A percentile compares a stretch with the other conserved stretches of the same genome.
phyloP scores from a whole-genome alignment of 2,329 filamentous ascomycete species.

The Sarocladiaceae sp. region DNA sequence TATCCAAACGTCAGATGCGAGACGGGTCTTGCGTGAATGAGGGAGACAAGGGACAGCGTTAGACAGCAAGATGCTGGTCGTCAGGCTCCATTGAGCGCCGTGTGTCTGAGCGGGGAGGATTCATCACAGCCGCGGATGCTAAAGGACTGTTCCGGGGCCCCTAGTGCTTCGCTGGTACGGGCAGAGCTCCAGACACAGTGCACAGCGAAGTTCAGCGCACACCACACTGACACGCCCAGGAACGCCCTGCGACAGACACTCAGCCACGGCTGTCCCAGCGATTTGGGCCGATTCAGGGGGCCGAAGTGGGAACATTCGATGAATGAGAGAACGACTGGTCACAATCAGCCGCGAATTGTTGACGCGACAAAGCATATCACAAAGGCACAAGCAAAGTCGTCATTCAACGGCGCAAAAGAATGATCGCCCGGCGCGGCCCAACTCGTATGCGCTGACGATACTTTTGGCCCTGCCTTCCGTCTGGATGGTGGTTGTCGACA shows the following conservation, averaged over 20 bases:
- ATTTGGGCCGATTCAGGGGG: constrained; percentile 9
- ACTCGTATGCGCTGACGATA: neutral
- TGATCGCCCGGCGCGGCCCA: too few species aligned
- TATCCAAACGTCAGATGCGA: neutral
- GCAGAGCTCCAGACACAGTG: neutral
- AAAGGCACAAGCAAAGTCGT: too few species aligned
- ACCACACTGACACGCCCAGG: neutral
- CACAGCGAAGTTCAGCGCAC: neutral
- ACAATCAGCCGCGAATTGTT: neutral
- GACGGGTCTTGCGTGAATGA: neutral
- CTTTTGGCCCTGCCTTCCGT: neutral
- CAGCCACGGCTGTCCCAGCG: constrained; percentile 5
- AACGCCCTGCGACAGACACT: neutral
- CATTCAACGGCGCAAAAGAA: neutral
- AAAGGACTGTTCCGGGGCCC: neutral
- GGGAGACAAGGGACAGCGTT: neutral
- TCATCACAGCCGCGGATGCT: constrained; percentile 5
- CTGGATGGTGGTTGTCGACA: neutral
- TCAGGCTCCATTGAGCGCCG: constrained; percentile 5
- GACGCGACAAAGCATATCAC: neutral
- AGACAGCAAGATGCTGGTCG: neutral
- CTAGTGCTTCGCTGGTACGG: neutral
- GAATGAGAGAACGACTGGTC: neutral
- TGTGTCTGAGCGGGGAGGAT: constrained; percentile 8
- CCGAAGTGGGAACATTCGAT: neutral